phyloP scores from a whole-genome alignment of 2,329 filamentous ascomycete species.

The Pseudocercospora crystallina region DNA sequence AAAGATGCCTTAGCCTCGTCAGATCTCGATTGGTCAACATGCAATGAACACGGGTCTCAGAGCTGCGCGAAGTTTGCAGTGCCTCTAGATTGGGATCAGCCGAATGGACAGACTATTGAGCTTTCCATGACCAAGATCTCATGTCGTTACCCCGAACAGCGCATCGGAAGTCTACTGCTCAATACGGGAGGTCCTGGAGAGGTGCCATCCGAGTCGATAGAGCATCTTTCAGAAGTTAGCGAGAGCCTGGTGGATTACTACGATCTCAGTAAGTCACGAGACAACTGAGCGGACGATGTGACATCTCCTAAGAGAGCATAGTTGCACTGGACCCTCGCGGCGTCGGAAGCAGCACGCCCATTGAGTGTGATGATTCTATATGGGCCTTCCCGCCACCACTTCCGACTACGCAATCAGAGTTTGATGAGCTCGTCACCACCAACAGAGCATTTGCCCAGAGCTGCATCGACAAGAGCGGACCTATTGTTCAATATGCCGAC shows the following conservation, averaged over 20 bases:
- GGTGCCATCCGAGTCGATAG: too few relatives aligned
- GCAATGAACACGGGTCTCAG: too few relatives aligned
- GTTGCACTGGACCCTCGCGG: slow-evolving; percentile 4
- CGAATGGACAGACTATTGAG: background rate
- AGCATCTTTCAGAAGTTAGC: too few relatives aligned
- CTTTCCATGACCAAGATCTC: slow-evolving; percentile 1
- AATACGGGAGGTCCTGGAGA: slow-evolving; percentile 3
- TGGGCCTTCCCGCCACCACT: too few relatives aligned
- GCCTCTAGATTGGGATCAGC: background rate
- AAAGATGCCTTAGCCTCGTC: too few relatives aligned
- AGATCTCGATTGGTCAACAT: too few relatives aligned
- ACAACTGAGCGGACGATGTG: too few relatives aligned
- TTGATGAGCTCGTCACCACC: slow-evolving; percentile 39
- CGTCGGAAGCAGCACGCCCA: slow-evolving; percentile 1
- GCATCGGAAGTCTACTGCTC: background rate
- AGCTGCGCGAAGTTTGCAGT: background rate
- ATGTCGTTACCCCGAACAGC: background rate
- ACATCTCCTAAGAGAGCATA: too few relatives aligned
- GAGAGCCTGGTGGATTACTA: too few relatives aligned
- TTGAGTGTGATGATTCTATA: background rate
- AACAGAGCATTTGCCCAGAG: slow-evolving; percentile 43
- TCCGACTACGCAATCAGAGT: slow-evolving; percentile 41
- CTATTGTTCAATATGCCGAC: slow-evolving; percentile 45
- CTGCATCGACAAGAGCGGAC: slow-evolving; percentile 42
- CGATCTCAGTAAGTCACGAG: too few relatives aligned